Conservation (phyloP, 2,329 filamentous ascomycete species). For the Alternaria gansuensis region DNA sequence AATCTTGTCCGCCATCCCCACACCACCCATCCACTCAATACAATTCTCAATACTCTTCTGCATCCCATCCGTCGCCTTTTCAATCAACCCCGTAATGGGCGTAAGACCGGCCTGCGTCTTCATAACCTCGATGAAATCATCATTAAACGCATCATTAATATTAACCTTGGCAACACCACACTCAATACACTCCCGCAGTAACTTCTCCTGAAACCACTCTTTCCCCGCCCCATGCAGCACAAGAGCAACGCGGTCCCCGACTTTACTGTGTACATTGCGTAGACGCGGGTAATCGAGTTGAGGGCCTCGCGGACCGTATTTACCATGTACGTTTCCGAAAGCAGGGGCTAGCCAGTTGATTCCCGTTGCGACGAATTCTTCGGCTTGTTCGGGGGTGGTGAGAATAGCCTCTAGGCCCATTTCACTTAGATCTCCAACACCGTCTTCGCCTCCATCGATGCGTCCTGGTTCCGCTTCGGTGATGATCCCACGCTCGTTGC, state of each 20-base stretch:
- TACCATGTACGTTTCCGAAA: slow-evolving; percentile 79
- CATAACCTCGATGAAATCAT: slow-evolving; percentile 60
- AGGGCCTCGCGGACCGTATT: slow-evolving; percentile 72
- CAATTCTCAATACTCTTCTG: slow-evolving; percentile 64
- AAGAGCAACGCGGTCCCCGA: slow-evolving; percentile 60
- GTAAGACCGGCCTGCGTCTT: slow-evolving; percentile 60
- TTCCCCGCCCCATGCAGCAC: slow-evolving; percentile 68
- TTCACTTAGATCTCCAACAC: slow-evolving; percentile 72
- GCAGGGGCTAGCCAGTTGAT: slow-evolving; percentile 79
- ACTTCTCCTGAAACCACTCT: slow-evolving; percentile 60
- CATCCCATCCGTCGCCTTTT: slow-evolving; percentile 64
- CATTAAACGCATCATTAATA: slow-evolving; percentile 67
- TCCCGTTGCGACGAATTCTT: slow-evolving; percentile 74
- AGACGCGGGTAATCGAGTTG: slow-evolving; percentile 49
- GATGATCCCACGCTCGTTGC: slow-evolving; percentile 70
- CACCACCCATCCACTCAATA: slow-evolving; percentile 62
- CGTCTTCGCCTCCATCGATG: slow-evolving; percentile 78
- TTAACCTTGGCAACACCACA: slow-evolving; percentile 66
- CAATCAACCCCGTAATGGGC: slow-evolving; percentile 63
- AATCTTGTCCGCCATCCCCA: slow-evolving; percentile 46
- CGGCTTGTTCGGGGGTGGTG: slow-evolving; percentile 73
- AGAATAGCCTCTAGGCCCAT: slow-evolving; percentile 65
- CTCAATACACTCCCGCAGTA: slow-evolving; percentile 64
- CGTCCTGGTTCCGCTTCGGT: slow-evolving; percentile 76
- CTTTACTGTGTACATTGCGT: slow-evolving; percentile 59